Conservation (phyloP, 2,329 filamentous ascomycete species). For the Ophiostoma piceae region DNA sequence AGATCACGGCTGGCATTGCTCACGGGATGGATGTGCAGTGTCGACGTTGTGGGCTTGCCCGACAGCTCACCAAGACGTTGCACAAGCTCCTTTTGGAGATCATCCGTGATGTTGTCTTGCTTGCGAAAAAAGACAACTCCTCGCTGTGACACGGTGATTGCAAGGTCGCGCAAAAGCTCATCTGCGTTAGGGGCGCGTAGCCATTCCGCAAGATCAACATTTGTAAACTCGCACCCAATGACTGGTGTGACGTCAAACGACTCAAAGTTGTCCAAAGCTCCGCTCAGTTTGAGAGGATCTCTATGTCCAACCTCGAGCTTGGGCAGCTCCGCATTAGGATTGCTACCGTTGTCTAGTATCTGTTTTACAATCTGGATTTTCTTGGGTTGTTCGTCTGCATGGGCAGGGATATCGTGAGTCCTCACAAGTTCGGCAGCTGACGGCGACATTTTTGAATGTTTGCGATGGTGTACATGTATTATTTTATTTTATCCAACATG, state of each 20-base stretch:
- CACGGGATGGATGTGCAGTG: conserved; percentile 49
- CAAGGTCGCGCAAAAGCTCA: conserved; percentile 54
- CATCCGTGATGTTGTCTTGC: conserved; percentile 36
- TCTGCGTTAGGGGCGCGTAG: conserved; percentile 43
- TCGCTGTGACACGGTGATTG: conserved; percentile 50
- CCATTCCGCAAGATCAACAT: conserved; percentile 6
- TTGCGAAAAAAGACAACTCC: conserved; percentile 48
- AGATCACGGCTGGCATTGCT: conserved; percentile 23
- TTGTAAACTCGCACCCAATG: not conserved
- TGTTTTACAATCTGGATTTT: not conserved
- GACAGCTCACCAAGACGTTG: conserved; percentile 26
- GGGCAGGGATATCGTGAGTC: too few species aligned
- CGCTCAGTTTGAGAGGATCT: not conserved
- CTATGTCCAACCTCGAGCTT: not conserved
- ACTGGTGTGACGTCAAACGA: not conserved
- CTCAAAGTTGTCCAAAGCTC: not conserved
- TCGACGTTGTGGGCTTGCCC: conserved; percentile 41
- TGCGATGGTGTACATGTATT: not conserved
- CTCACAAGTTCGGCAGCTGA: not conserved
- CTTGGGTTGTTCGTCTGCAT: not conserved
- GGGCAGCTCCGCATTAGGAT: not conserved
- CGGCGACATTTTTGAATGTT: not conserved
- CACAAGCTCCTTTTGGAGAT: conserved; percentile 25
- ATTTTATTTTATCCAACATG: too few species aligned
- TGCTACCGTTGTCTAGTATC: not conserved